A percentile compares a stretch with the other conserved stretches of the same genome.
phyloP scores from a whole-genome alignment of 805 yeast genomes.

The Tetrapisispora nanseiensis region DNA sequence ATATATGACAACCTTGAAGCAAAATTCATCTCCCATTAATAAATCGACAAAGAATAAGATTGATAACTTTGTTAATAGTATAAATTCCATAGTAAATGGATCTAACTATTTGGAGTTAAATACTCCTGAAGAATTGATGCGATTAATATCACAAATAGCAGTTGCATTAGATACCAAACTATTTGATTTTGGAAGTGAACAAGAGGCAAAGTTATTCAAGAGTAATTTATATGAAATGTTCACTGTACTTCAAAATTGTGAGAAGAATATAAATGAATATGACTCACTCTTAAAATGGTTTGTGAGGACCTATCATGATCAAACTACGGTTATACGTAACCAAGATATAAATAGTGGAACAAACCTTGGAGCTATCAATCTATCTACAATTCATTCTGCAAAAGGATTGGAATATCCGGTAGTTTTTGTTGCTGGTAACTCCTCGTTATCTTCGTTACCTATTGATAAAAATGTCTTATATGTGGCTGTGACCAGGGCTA shows the following conservation, averaged over 20 bases:
- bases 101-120: background rate
- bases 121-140: constrained; percentile 32
- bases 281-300: constrained; percentile 25
- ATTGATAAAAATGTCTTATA: constrained; percentile 40
- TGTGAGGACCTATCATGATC: constrained; percentile 25
- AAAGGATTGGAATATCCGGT: constrained; percentile 69
- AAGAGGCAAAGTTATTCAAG: constrained; percentile 17
- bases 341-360: background rate
- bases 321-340: constrained; percentile 11
- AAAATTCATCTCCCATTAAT: constrained; percentile 6
- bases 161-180: constrained; percentile 27
- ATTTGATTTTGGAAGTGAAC: constrained; percentile 12
- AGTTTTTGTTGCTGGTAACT: constrained; percentile 39
- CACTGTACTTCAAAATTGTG: constrained; percentile 27
- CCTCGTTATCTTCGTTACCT: constrained; percentile 6
- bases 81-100: constrained; percentile 13
- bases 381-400: constrained; percentile 65
- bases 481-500: constrained; percentile 62
- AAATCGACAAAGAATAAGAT: constrained; percentile 19
- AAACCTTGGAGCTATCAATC: constrained; percentile 31
- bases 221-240: constrained; percentile 31
- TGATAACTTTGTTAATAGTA: constrained; percentile 18
- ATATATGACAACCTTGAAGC: constrained; percentile 9
- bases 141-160: constrained; percentile 28
- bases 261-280: constrained; percentile 18